Evolutionary conservation across 805 yeast species (phyloP).

Genomic region (Candida maris): DNA sequence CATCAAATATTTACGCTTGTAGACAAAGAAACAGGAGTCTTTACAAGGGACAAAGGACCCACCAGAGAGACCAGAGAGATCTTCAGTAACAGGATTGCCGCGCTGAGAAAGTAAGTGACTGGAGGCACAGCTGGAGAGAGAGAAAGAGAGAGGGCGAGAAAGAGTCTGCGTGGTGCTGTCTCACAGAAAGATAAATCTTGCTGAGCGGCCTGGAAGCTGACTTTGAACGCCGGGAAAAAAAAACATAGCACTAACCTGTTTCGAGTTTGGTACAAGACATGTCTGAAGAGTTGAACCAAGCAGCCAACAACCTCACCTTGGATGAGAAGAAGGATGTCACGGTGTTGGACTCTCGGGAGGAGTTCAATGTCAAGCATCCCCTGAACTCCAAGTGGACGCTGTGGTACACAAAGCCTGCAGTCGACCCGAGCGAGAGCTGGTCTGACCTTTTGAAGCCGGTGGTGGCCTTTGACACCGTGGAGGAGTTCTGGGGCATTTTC

Average conservation of each 20-base stretch:
- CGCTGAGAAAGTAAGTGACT: too few species aligned
- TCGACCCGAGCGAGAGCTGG: slow-evolving; percentile 80
- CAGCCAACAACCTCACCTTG: slow-evolving; percentile 33
- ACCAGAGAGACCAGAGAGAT: too few species aligned
- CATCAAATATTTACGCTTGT: background rate
- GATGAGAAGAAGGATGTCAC: slow-evolving; percentile 39
- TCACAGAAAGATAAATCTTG: too few species aligned
- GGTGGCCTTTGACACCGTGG: slow-evolving; percentile 88
- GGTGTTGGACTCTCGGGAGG: slow-evolving; percentile 56
- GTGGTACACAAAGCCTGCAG: slow-evolving; percentile 96
- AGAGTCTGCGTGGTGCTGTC: too few species aligned
- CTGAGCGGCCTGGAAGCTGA: too few species aligned
- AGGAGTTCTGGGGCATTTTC: slow-evolving; percentile 98
- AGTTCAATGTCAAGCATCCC: slow-evolving; percentile 81
- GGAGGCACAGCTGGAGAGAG: too few species aligned
- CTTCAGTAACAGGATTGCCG: too few species aligned
- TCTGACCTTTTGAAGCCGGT: slow-evolving; percentile 89
- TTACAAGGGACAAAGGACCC: too few species aligned
- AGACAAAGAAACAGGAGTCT: background rate
- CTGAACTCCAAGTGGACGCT: slow-evolving; percentile 89
- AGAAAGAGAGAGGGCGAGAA: too few species aligned
- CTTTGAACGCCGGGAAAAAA: too few species aligned
- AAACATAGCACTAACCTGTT: too few species aligned
- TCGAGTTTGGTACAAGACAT: slow-evolving; percentile 22
- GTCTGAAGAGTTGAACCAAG: slow-evolving; percentile 33